Conservation (phyloP, 805 yeast genomes). For the Kregervanrija pseudodelftensis region DNA sequence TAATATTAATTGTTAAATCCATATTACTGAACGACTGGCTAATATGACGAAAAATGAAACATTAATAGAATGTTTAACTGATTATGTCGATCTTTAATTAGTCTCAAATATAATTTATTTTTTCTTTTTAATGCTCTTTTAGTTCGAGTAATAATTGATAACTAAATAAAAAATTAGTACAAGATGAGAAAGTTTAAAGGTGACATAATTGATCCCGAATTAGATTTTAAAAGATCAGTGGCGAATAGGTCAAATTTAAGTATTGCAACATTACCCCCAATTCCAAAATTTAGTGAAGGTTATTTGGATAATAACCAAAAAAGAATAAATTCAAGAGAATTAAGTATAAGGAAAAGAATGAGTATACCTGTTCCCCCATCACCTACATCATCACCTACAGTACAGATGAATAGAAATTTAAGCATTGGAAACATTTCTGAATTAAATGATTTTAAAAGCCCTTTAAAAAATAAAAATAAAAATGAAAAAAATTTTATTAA, state of each 20-base stretch:
- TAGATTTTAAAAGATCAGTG: constrained; percentile 18
- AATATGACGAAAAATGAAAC: no score
- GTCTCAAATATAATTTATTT: no score
- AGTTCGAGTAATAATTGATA: neutral
- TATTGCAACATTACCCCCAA: constrained; percentile 2
- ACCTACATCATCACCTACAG: no score
- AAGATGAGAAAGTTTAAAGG: constrained; percentile 19
- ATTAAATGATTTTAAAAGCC: no score
- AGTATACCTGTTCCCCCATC: no score
- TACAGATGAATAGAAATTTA: no score
- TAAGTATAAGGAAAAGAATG: neutral
- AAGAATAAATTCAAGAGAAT: neutral
- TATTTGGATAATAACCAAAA: neutral
- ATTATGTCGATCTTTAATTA: no score
- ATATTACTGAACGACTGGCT: neutral
- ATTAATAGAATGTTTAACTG: no score
- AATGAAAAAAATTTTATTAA: no score
- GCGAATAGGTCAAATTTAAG: constrained; percentile 5
- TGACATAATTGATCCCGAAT: constrained; percentile 13
- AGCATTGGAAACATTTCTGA: no score
- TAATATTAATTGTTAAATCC: neutral
- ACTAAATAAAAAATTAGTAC: constrained; percentile 1
- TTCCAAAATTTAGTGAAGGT: neutral
- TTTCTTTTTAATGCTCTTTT: neutral
- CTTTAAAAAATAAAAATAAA: no score